These are phyloP conservation scores for Globisporangium cylindrosporum DNA, from an alignment of 352 stramenopile species.

Conservation along the genomic window DNA sequence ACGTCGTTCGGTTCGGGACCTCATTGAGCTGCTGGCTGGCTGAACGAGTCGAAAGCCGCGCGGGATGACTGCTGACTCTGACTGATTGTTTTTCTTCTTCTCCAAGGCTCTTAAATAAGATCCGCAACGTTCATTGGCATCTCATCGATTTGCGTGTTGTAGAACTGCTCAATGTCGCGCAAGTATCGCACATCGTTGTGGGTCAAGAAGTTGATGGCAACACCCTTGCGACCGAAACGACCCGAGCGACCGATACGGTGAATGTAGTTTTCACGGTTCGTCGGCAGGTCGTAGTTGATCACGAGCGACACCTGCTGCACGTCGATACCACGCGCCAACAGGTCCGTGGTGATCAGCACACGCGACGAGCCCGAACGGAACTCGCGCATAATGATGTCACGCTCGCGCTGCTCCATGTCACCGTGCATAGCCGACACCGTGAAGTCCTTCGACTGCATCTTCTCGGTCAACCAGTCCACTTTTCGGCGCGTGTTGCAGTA, in stretches of 20 bases:
- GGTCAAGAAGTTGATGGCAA: conserved; percentile 99
- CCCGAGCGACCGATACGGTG: conserved; percentile 99
- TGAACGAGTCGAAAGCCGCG: background rate
- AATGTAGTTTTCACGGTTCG: conserved; percentile 99
- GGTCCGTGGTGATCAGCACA: conserved; percentile 99
- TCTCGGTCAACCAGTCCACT: conserved; percentile 99
- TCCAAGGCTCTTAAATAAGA: conserved; percentile 93
- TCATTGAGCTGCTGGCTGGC: conserved; percentile 1
- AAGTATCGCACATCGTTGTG: conserved; percentile 98
- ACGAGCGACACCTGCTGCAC: conserved; percentile 98
- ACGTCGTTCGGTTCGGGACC: background rate
- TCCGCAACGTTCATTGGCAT: conserved; percentile 99
- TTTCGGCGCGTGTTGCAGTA: conserved; percentile 99
- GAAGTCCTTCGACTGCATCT: conserved; percentile 99
- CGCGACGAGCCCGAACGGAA: conserved; percentile 98
- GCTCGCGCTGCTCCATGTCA: conserved; percentile 99
- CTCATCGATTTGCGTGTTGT: conserved; percentile 99
- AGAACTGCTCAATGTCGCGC: conserved; percentile 99
- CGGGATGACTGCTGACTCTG: conserved; percentile 34
- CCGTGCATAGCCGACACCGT: conserved; percentile 99
- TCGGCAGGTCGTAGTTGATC: conserved; percentile 99
- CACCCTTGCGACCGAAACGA: conserved; percentile 99
- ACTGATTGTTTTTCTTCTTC: conserved; percentile 32
- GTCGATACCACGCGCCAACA: conserved; percentile 99
- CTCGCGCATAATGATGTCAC: conserved; percentile 99